Base-by-base conservation (phyloP, 225 moss, liverwort and hornwort genomes). In the Thuidium tamariscinum region DNA sequence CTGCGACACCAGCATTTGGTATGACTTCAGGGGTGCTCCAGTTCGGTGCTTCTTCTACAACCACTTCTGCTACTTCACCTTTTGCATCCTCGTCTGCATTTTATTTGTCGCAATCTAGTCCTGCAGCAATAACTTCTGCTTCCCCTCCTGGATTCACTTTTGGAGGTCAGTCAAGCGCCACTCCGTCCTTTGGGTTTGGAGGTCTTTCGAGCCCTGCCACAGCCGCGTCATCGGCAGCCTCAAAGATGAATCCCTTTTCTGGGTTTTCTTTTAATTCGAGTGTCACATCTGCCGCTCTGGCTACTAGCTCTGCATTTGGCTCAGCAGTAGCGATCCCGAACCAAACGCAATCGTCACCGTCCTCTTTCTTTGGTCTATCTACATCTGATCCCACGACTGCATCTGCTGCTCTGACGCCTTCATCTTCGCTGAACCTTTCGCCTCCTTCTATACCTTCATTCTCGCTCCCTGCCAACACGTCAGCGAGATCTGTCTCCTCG, bases 241-340 rank as follows among this genome's bases (percentile, higher is more conserved):
- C 88, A 71, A 21, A 85, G 16, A 41, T 87, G 56, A 85, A 80
- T 84, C 79, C 93, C 29, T 92, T 93, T 44, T 77, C 90, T 74
- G 93, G 90, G 19, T 92, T 93, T 82, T 83, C 90, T 65, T 90
- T 90, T 60, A 86, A 90, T 75, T 81, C 92, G 77, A 93, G 88
- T 72, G 79, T 76, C 37, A 77, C 86, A 80, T 71, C 92, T 41
- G 74, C 84, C 39, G n/a, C 89, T 56, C 86, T 74, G 64, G 87
- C 86, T 48, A 61, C 90, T 55, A 88, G 79, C 91, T 90, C 93
- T 84, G 81, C 89, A 86, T 93, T 89, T 64, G 90, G 85, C 56
- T 36, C 87, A 71, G 77, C 90, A 37, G 76, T 69, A 21, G 49
- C 83, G 51, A 90, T 57, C 54, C 71, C 92, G 39, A 83, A 70